Evolutionary conservation across 768 basidiomycete species (phyloP), one percentile per base, ranked within the genome.

Genomic region (Rhizopogon salebrosus): DNA sequence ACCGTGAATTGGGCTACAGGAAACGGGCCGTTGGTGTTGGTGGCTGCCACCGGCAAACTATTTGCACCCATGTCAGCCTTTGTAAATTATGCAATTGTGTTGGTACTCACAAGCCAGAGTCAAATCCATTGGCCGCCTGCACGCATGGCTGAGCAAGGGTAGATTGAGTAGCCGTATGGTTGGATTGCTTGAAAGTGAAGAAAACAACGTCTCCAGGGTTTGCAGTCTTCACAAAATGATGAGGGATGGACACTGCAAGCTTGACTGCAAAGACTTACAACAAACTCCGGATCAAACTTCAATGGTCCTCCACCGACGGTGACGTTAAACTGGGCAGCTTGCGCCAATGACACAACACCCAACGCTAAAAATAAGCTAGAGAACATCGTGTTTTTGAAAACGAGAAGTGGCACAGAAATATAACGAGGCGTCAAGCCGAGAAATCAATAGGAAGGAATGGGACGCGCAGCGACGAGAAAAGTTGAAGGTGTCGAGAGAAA

Each of bases 101-200:
- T 27, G 13, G 24, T 11, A 68, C 76, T 64, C 55, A 84, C 82
- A 82, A 83, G 55, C 76, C 79, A 39, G 80, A 73, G 61, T 84
- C 80, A 57, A 85, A 83, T 11, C 82, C 83, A 51, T 62, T 69
- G 0, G 61, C 48, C 9, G 66, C 45, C 6, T 66, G 67, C 0
- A 61, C 41, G 57, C 83, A 85, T 4, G 83, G 83, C 10, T 58
- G 64, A 0, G 62, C 67, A n/a, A 84, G 71, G 1, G 77, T 67
- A 5, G 80, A 82, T 55, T 83, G 82, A 1, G 81, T 82, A 18
- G 72, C 79, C 6, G 80, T 83, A 51, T 79, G 82, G 61, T 83
- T 84, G 60, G 80, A 76, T 64, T 78, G 76, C 57, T 71, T 57
- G 70, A 84, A 84, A 23, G 59, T 70, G 60, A 84, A 84, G 37